A percentile compares a stretch with the other conserved stretches of the same genome.
Conservation (phyloP, 352 stramenopile genomes). For the Globisporangium emineosum region DNA sequence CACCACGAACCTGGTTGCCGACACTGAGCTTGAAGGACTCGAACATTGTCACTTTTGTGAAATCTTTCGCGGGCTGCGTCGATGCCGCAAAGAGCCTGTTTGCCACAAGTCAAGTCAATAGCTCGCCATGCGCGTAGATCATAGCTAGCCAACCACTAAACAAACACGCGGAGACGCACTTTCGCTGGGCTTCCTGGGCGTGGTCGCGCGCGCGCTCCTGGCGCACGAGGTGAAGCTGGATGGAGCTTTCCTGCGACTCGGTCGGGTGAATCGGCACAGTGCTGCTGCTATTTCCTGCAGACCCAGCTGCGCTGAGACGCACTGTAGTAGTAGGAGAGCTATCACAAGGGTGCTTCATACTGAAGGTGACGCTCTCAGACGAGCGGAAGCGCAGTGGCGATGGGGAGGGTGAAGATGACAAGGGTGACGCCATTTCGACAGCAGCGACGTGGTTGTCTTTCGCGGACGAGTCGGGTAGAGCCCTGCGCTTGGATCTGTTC, state of each 20-base stretch:
- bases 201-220: constrained; percentile 51
- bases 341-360: background rate
- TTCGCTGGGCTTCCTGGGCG: constrained; percentile 34
- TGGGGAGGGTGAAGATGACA: background rate
- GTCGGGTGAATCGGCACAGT: constrained; percentile 35
- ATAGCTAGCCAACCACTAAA: no score
- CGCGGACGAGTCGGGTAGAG: constrained; percentile 10
- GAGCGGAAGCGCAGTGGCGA: constrained; percentile 6
- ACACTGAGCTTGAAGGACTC: constrained; percentile 61
- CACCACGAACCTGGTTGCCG: constrained; percentile 35
- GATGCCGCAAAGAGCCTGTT: constrained; percentile 26
- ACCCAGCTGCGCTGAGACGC: background rate
- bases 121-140: no score
- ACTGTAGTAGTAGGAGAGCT: background rate
- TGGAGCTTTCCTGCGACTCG: constrained; percentile 58
- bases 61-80: constrained; percentile 45
- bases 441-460: constrained; percentile 8
- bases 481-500: constrained; percentile 5
- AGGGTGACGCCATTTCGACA: background rate
- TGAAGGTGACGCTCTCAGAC: background rate
- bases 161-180: constrained; percentile 19
- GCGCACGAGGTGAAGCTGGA: constrained; percentile 49
- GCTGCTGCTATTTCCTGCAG: constrained; percentile 7
- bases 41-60: constrained; percentile 41
- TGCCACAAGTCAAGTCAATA: no score